phyloP scores from a whole-genome alignment of 306 rosid genomes.

The Fragaria vesca region DNA sequence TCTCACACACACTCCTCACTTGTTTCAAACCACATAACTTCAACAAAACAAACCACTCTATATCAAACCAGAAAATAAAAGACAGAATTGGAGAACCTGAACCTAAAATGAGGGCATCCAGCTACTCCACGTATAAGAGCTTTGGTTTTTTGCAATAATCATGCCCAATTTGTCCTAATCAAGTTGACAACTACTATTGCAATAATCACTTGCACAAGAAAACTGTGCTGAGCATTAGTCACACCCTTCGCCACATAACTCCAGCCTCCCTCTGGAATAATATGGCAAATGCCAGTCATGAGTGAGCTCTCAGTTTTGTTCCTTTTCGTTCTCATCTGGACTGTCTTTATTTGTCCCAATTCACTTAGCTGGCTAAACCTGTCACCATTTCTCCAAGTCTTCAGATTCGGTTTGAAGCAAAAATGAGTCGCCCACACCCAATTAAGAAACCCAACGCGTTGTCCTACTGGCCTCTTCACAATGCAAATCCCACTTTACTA shows the following conservation, averaged over 20 bases:
- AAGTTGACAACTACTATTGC: neutral
- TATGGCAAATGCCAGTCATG: neutral
- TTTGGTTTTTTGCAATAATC: neutral
- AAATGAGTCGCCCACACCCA: neutral
- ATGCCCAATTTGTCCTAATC: neutral
- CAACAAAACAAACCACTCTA: neutral
- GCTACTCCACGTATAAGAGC: neutral
- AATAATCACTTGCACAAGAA: neutral
- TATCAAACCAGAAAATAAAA: neutral
- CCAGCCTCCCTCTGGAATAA: neutral
- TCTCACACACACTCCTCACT: neutral
- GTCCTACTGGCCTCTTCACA: slow-evolving; percentile 35
- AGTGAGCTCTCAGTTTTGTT: neutral
- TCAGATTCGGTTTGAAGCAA: slow-evolving; percentile 11
- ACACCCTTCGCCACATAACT: slow-evolving; percentile 22
- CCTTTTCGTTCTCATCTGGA: neutral
- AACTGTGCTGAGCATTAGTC: neutral
- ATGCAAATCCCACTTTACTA: neutral
- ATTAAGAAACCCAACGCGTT: slow-evolving; percentile 32
- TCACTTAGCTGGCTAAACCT: neutral
- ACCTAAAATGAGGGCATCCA: neutral
- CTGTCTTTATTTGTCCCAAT: neutral
- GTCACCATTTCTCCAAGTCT: slow-evolving; percentile 8
- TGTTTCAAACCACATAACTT: neutral
- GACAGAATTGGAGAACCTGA: neutral